Base-by-base conservation (phyloP, 148 eudicot genomes). In the Persicaria tinctoria region DNA sequence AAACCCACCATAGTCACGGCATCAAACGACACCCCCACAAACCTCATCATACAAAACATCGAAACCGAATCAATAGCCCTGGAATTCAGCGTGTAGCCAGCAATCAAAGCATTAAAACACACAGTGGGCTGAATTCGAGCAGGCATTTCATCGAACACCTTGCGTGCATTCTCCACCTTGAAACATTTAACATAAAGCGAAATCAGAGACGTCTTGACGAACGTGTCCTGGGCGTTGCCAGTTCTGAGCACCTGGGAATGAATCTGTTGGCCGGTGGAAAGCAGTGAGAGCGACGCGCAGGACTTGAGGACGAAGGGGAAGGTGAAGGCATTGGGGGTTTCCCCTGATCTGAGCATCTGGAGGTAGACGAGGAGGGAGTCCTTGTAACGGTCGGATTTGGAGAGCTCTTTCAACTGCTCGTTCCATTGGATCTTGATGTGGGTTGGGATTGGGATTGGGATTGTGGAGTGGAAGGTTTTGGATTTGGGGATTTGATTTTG, bases 241-340 rank as follows among this genome's bases (percentile, higher is more conserved):
- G 85, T 78, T 70, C 75, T 84, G 47, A 86, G 17, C 16, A 89
- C 90, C n/a, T 91, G 97, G 62, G 79, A 74, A 62, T 91, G 97
- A 76, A 91, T 82, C 84, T 91, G 93, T 23, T 73, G 51, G 18
- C 91, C 90, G 46, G 84, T 49, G 70, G 77, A 46, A 18, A 82
- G 85, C n/a, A 84, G 84, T 27, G 82, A 86, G 62, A 89, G 83
- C 49, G 83, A 75, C 68, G 93, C 89, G 72, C 84, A 83, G 50
- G 92, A 88, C 78, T 89, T 91, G 82, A 91, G 84, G 73, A 83
- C 76, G 81, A 87, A 84, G 13, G 97, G 94, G 84, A 86, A 86
- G 16, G 93, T 87, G 85, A 86, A 89, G 73, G 91, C 85, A 76
- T 83, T 78, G 0, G 93, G 90, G 41, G 86, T 74, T 51, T 80